Percentiles rank a stretch among this genome's conserved stretches.
phyloP scores from a whole-genome alignment of 352 stramenopile genomes.

The Lagenidium giganteum region DNA sequence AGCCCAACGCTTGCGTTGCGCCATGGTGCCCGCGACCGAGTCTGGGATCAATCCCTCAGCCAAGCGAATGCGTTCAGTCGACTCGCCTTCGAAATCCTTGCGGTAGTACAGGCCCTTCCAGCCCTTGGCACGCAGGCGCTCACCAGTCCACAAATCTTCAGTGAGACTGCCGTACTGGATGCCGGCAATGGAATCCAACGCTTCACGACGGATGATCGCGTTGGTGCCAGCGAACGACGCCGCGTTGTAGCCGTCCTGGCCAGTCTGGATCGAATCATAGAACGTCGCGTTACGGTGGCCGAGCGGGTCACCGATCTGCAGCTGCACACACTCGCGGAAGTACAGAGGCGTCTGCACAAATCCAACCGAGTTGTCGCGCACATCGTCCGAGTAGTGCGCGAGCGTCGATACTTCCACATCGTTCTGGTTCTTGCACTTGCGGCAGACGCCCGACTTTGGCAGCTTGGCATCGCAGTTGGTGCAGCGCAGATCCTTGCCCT shows the following conservation, averaged over 20 bases:
- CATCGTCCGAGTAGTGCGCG: slow-evolving; percentile 30
- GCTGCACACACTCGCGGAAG: slow-evolving; percentile 34
- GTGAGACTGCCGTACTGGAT: slow-evolving; percentile 49
- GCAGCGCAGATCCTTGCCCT: slow-evolving; percentile 31
- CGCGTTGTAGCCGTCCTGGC: slow-evolving; percentile 41
- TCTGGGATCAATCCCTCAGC: slow-evolving; percentile 39
- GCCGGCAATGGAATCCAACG: slow-evolving; percentile 38
- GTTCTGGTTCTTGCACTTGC: slow-evolving; percentile 25
- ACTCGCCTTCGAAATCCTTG: slow-evolving; percentile 41
- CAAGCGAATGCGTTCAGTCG: slow-evolving; percentile 34
- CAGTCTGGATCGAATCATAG: slow-evolving; percentile 39
- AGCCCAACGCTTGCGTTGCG: slow-evolving; percentile 27
- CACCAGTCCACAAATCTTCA: slow-evolving; percentile 44
- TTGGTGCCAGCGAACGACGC: slow-evolving; percentile 45
- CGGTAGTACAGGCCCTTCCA: slow-evolving; percentile 45
- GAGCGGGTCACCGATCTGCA: slow-evolving; percentile 38
- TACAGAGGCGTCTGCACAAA: slow-evolving; percentile 46
- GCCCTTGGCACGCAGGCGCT: slow-evolving; percentile 30
- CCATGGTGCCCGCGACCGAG: slow-evolving; percentile 27
- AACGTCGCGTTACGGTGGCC: slow-evolving; percentile 41
- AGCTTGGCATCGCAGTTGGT: slow-evolving; percentile 24
- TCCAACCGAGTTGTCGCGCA: slow-evolving; percentile 34
- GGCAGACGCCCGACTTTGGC: slow-evolving; percentile 22
- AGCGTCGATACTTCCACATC: slow-evolving; percentile 17
- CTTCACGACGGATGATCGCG: slow-evolving; percentile 44